phyloP scores from a whole-genome alignment of 352 stramenopile species.

The Aphanomyces euteiches region DNA sequence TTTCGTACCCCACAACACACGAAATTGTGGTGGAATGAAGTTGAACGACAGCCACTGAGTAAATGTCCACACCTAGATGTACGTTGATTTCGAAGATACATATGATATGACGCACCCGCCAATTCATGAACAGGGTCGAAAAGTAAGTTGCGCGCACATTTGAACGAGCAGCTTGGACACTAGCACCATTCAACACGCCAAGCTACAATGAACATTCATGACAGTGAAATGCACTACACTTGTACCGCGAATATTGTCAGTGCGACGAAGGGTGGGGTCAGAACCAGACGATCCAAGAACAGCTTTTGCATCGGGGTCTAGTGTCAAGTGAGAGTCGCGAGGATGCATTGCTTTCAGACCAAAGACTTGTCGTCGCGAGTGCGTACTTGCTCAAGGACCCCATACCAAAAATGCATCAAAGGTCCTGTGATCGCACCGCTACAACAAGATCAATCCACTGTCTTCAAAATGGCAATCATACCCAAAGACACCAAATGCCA shows the following conservation, averaged over 20 bases:
- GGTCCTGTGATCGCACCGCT: slow-evolving; percentile 57
- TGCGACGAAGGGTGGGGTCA: slow-evolving; percentile 62
- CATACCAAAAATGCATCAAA: slow-evolving; percentile 67
- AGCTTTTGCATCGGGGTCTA: slow-evolving; percentile 77
- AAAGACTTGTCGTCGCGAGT: slow-evolving; percentile 62
- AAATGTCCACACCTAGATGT: slow-evolving; percentile 48
- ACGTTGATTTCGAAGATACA: slow-evolving; percentile 1
- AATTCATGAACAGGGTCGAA: slow-evolving; percentile 63
- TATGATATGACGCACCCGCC: slow-evolving; percentile 33
- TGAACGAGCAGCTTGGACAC: slow-evolving; percentile 42
- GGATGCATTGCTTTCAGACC: not conserved
- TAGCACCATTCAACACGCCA: slow-evolving; percentile 54
- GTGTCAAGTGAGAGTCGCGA: not conserved
- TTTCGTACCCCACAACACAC: slow-evolving; percentile 61
- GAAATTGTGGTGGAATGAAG: slow-evolving; percentile 61
- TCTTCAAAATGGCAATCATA: slow-evolving; percentile 24
- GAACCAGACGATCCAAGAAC: slow-evolving; percentile 56
- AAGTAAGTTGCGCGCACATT: slow-evolving; percentile 49
- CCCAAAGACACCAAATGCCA: slow-evolving; percentile 70
- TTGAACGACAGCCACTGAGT: slow-evolving; percentile 74
- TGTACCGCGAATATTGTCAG: slow-evolving; percentile 65
- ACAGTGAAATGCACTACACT: not conserved
- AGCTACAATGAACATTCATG: slow-evolving; percentile 35
- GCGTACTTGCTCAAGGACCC: slow-evolving; percentile 58
- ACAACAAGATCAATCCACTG: not conserved